Evolutionary conservation across 2,329 filamentous ascomycete species (phyloP), one percentile per base, ranked within the genome.

Genomic region (Fusarium succisae): DNA sequence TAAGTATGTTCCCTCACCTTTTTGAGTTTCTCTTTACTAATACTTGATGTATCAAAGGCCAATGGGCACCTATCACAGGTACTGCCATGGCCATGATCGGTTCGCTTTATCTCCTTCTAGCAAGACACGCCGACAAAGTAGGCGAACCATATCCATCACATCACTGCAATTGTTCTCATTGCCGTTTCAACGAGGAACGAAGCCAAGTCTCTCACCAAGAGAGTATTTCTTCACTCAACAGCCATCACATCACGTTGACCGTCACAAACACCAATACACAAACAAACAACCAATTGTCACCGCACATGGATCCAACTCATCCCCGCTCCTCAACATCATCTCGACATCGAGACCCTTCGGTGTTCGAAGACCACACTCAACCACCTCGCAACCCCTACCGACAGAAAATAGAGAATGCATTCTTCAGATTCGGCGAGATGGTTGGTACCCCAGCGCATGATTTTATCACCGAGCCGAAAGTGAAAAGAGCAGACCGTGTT

Each of bases 41-140:
- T 35, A 2, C 5, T 18, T 37, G 1, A 37, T 30, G 3, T 3
- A 8, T 12, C 15, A 0, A 8, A 88, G 86, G 88, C 41, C 89
- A 91, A 81, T 91, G 90, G 89, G 86, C 85, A 20, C 88, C 89
- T 0, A 87, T 91, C 14, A 87, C 88, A 28, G 90, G 88, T 48
- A 90, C 90, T 5, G 84, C 80, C 0, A 81, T 93, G 20, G 90
- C 89, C 6, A 84, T 87, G 3, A 58, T 91, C 0, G 90, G 90
- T 0, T 92, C 91, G 0, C 74, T 92, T 0, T 91, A 90, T 60
- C 76, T 91, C 15, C 79, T 88, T 9, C 75, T 90, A 1, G 84
- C 84, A 1, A 62, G 75, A 22, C 70, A 63, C 9, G 67, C 60
- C 18, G 70, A 64, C 38, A 70, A 67, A 15, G 60, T 56, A 11